Evolutionary conservation across 495 filamentous ascomycete genomes (phyloP).

Genomic region (Penicillium robsamsonii): DNA sequence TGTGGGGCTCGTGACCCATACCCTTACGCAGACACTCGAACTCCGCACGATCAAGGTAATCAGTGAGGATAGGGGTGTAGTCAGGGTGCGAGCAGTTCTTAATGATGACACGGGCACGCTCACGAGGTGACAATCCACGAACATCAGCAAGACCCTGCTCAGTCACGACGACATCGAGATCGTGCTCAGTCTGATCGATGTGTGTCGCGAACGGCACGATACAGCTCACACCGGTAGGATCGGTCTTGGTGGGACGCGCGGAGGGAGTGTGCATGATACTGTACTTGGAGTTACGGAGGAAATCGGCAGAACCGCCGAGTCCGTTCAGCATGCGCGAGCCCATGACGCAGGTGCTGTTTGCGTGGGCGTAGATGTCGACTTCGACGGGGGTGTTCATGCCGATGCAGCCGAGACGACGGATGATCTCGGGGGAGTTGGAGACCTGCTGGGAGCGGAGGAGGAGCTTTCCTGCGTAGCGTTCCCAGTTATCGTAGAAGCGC

Average conservation of each 20-base stretch:
- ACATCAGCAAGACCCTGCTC: conserved; percentile 88
- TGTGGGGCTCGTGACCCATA: conserved; percentile 86
- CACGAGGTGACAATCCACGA: conserved; percentile 73
- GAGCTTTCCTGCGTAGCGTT: conserved; percentile 75
- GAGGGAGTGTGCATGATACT: conserved; percentile 92
- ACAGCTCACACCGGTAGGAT: conserved; percentile 79
- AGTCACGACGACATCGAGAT: conserved; percentile 83
- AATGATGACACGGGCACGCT: conserved; percentile 83
- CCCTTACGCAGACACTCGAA: conserved; percentile 84
- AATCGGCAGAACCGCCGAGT: conserved; percentile 84
- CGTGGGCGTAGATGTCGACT: conserved; percentile 92
- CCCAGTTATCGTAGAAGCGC: conserved; percentile 88
- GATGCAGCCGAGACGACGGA: conserved; percentile 81
- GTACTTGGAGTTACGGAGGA: conserved; percentile 81
- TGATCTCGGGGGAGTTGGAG: conserved; percentile 93
- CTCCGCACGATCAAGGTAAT: conserved; percentile 86
- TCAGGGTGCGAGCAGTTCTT: conserved; percentile 85
- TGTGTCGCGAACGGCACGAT: conserved; percentile 94
- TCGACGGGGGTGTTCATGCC: conserved; percentile 96
- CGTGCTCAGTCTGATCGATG: conserved; percentile 91
- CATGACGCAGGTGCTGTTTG: conserved; percentile 90
- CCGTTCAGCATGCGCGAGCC: conserved; percentile 91
- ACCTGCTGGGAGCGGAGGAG: conserved; percentile 85
- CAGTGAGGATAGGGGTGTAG: conserved; percentile 75
- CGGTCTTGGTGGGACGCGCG: conserved; percentile 75